Base-by-base conservation (phyloP, 2,329 filamentous ascomycete species). In the Monosporascus sp. region DNA sequence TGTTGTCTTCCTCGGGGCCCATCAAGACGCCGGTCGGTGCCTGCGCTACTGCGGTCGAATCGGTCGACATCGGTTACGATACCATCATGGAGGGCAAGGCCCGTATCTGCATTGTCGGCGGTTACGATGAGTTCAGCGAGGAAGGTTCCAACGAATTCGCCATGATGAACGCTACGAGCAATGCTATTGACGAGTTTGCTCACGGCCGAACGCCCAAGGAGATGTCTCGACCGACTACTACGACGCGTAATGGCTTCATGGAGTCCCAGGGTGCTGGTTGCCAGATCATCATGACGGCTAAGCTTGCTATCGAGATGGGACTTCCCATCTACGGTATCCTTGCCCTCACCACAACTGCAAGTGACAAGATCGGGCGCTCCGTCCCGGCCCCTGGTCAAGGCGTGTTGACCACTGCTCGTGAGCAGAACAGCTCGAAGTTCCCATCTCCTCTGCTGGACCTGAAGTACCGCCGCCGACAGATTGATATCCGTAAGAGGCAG, bases 141-240 rank as follows among this genome's bases (percentile, higher is more conserved):
- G 94, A 99, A 76, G 95, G 94, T 50, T 99, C 94, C 1, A 99
- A 97, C 68, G 94, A 99, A 74, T 99, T 99, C 71, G 94, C 94
- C 79, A 99, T 99, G 80, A 99, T 99, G 94, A 96, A 96, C 76
- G 94, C 94, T 55, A 99, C 94, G 52, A 97, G 92, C 82, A 99
- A 97, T 69, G 92, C 93, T 26, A 88, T 97, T 57, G 92, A 97
- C 63, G 95, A 99, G 72, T 90, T 99, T 64, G 91, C 86, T 9
- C 94, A 97, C 67, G 94, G 94, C 48, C 90, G 94, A 61, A 97
- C 94, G 49, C 93, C 94, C 14, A 85, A 87, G 72, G 94, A 99
- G 74, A 99, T 99, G 94, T 99, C 95, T 35, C 88, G 94, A 57
- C 94, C 94, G 5, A 95, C 92, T 5, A 99, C 94, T 45, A 99